Conservation (phyloP, 345 rosid species). For the Eucalyptus sp. region DNA sequence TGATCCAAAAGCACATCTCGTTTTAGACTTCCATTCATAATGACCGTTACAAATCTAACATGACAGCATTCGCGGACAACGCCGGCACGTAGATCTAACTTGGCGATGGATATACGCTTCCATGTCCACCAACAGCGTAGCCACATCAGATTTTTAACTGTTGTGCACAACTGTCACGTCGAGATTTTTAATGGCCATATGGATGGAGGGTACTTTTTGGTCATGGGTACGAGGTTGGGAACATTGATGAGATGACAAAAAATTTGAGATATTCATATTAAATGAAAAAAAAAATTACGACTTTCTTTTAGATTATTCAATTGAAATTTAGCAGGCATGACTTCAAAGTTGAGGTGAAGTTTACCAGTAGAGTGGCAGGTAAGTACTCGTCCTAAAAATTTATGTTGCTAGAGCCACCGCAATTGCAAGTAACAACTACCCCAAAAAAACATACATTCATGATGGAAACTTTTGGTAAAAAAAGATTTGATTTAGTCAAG, state of each 20-base stretch:
- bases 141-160: background rate
- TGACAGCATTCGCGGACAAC: background rate
- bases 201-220: background rate
- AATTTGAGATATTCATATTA: background rate
- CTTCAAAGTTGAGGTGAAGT: background rate
- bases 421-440: background rate
- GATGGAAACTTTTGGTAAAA: background rate
- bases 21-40: background rate
- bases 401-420: background rate
- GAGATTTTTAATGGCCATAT: background rate
- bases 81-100: background rate
- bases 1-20: background rate
- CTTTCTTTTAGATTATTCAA: background rate
- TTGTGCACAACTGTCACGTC: accelerated
- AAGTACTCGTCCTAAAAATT: background rate
- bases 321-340: background rate
- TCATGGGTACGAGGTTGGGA: background rate
- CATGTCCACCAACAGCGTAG: accelerated
- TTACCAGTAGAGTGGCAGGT: background rate
- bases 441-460: background rate
- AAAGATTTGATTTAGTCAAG: background rate
- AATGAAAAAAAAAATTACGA: background rate
- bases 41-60: background rate
- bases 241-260: background rate
- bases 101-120: background rate